A percentile compares a stretch with the other conserved stretches of the same genome.
These are phyloP conservation scores for Psilocybe subaeruginosa DNA, from an alignment of 768 basidiomycete species.

Conservation along the genomic window DNA sequence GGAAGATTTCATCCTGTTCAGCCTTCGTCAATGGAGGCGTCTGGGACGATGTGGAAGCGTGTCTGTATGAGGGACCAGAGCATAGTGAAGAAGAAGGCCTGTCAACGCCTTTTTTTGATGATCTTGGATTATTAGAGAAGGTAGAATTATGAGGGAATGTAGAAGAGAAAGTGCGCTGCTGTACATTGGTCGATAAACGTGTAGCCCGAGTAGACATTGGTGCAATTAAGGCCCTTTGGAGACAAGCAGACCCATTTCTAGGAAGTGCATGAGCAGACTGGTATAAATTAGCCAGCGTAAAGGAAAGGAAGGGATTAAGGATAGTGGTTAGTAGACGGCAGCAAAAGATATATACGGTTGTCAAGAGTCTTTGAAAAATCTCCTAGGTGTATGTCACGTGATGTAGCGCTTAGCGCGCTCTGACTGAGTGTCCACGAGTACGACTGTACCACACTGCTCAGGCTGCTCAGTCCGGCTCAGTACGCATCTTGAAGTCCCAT, in stretches of 20 bases:
- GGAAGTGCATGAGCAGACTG: conserved; percentile 7
- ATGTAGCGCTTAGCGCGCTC: not conserved
- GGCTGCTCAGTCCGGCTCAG: no score
- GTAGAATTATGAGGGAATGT: conserved; percentile 2
- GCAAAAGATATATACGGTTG: not conserved
- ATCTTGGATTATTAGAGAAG: not conserved
- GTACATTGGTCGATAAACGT: not conserved
- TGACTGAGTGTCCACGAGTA: no score
- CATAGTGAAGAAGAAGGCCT: not conserved
- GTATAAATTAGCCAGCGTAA: conserved; percentile 22
- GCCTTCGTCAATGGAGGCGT: not conserved
- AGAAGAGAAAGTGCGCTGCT: conserved; percentile 1
- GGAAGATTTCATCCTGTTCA: conserved; percentile 1
- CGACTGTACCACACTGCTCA: no score
- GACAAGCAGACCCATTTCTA: conserved; percentile 8
- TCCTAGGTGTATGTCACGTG: not conserved
- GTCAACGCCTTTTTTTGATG: not conserved
- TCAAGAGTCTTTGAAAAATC: not conserved
- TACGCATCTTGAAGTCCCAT: no score
- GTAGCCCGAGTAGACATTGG: not conserved
- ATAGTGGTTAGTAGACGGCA: not conserved
- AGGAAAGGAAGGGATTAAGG: conserved; percentile 11
- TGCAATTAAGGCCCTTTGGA: conserved; percentile 11
- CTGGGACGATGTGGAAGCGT: not conserved
- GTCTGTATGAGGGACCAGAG: not conserved